Conservation (phyloP, 257 asterid genomes). For the Solanum gandarillasii region DNA sequence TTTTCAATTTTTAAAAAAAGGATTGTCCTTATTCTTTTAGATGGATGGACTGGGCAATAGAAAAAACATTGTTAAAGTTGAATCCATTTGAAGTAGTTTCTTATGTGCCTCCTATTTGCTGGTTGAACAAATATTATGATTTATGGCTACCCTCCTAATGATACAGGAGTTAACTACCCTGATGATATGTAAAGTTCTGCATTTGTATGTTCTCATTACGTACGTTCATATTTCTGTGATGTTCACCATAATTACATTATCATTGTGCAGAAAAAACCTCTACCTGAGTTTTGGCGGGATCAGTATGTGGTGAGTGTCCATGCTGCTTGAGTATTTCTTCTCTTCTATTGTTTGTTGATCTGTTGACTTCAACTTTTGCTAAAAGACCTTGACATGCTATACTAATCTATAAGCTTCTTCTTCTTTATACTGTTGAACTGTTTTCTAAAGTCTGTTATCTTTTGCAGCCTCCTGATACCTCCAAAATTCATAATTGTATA, state of each 20-base stretch:
- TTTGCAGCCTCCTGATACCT: constrained; percentile 68
- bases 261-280: constrained; percentile 60
- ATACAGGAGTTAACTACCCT: neutral
- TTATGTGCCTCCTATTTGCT: neutral
- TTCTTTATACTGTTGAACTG: neutral
- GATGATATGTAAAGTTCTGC: neutral
- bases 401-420: neutral
- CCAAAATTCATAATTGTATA: constrained; percentile 88
- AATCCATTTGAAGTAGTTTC: neutral
- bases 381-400: neutral
- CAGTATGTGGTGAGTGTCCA: constrained; percentile 59
- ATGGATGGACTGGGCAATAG: neutral
- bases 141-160: neutral
- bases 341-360: neutral
- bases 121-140: neutral
- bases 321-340: constrained; percentile 5
- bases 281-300: constrained; percentile 98
- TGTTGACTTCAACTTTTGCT: neutral
- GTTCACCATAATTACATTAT: constrained; percentile 6
- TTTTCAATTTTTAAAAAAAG: neutral
- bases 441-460: neutral
- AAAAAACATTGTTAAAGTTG: neutral
- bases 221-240: neutral
- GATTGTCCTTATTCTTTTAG: neutral
- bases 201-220: neutral